Conservation (phyloP, 768 basidiomycete genomes). For the Pulveroboletus sp. region DNA sequence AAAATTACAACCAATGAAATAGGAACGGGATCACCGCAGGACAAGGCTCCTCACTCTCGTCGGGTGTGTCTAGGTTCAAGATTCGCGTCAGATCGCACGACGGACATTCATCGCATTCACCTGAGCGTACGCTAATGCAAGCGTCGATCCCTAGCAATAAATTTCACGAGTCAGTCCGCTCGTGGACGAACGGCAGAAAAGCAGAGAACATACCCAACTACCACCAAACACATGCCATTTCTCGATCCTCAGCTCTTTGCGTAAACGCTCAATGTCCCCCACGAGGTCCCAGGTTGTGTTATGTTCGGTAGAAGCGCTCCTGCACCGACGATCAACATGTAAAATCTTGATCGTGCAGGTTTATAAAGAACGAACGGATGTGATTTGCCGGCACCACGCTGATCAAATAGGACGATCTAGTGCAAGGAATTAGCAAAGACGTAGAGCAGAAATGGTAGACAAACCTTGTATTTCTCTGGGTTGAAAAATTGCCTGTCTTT, state of each 20-base stretch:
- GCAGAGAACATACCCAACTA: conserved; percentile 67
- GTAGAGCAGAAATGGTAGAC: not conserved
- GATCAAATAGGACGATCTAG: conserved; percentile 84
- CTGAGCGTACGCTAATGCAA: conserved; percentile 83
- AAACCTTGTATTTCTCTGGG: conserved; percentile 77
- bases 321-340: conserved; percentile 27
- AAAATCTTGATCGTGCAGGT: not conserved
- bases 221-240: conserved; percentile 96
- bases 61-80: conserved; percentile 58
- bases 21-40: conserved; percentile 47
- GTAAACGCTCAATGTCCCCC: conserved; percentile 79
- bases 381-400: conserved; percentile 84
- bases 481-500: conserved; percentile 79
- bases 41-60: conserved; percentile 75
- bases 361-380: conserved; percentile 54
- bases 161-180: not conserved
- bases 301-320: conserved; percentile 69
- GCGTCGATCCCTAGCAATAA: conserved; percentile 66
- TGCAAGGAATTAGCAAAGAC: not conserved
- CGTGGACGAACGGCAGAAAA: not conserved
- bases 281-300: conserved; percentile 96
- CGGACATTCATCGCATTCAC: conserved; percentile 30
- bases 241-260: conserved; percentile 69
- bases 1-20: not conserved
- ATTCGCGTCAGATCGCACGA: not conserved